phyloP scores from a whole-genome alignment of 2,329 filamentous ascomycete species.

The Aureobasidium namibiae region DNA sequence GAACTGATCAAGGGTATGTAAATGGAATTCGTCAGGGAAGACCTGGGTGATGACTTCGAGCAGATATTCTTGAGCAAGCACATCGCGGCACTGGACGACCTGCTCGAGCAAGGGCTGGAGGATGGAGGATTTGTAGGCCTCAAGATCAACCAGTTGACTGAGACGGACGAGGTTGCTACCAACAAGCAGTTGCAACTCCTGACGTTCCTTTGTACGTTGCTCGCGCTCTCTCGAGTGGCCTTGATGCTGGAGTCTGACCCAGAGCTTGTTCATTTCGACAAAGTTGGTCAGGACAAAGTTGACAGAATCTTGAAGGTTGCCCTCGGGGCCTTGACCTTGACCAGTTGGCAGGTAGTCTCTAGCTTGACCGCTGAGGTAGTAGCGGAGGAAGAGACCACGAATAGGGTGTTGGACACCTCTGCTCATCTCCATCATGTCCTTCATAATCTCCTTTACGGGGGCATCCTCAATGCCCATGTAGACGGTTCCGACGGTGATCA shows the following conservation, averaged over 20 bases:
- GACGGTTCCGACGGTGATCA: constrained; percentile 98
- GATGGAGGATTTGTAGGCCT: constrained; percentile 87
- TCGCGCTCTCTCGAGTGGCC: constrained; percentile 93
- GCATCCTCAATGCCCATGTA: constrained; percentile 99
- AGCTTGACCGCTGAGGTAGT: constrained; percentile 92
- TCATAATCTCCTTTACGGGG: constrained; percentile 99
- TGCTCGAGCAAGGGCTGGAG: constrained; percentile 85
- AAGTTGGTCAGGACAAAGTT: constrained; percentile 98
- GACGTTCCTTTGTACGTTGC: constrained; percentile 84
- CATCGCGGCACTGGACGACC: constrained; percentile 94
- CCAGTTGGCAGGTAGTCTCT: constrained; percentile 78
- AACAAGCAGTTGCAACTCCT: constrained; percentile 89
- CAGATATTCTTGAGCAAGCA: constrained; percentile 93
- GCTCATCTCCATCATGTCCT: constrained; percentile 99
- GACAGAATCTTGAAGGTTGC: constrained; percentile 93
- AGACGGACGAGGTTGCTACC: constrained; percentile 93
- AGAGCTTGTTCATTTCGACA: constrained; percentile 99
- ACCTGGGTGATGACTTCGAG: constrained; percentile 98
- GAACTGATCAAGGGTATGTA: constrained; percentile 93
- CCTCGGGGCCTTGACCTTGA: constrained; percentile 81
- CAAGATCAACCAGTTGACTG: constrained; percentile 90
- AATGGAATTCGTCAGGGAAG: constrained; percentile 96
- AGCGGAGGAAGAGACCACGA: constrained; percentile 86
- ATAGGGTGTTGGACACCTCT: constrained; percentile 95
- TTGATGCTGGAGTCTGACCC: constrained; percentile 95